Evolutionary conservation across 139 green algal genomes (phyloP).

Genomic region (Nannochloris sp.): DNA sequence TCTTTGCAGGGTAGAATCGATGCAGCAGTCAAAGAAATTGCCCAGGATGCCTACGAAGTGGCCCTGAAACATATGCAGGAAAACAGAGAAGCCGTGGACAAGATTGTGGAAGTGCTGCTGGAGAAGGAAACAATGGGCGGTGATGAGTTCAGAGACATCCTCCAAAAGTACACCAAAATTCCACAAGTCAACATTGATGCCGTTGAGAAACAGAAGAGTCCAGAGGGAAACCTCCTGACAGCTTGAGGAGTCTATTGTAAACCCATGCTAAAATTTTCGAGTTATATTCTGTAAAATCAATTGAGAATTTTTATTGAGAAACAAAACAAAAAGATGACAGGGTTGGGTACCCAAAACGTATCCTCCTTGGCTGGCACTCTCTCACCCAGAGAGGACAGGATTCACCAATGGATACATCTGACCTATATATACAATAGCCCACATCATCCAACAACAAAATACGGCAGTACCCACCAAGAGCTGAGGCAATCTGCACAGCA

Average conservation of each 20-base stretch:
- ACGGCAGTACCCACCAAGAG: constrained; percentile 35
- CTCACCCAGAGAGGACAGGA: constrained; percentile 36
- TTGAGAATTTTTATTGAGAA: neutral
- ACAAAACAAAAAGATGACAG: neutral
- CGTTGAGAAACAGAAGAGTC: constrained; percentile 21
- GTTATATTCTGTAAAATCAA: neutral
- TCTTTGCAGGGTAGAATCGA: constrained; percentile 92
- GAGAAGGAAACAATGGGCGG: constrained; percentile 94
- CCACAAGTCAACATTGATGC: constrained; percentile 72
- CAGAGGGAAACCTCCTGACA: constrained; percentile 9
- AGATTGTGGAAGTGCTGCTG: constrained; percentile 83
- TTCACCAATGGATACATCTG: constrained; percentile 64
- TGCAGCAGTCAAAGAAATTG: constrained; percentile 74
- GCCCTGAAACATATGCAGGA: constrained; percentile 74
- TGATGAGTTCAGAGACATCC: constrained; percentile 86
- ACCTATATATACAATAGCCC: constrained; percentile 65
- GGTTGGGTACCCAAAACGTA: neutral
- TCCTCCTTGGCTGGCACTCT: neutral
- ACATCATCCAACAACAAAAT: constrained; percentile 52
- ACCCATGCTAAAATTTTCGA: constrained; percentile 4
- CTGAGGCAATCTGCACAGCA: constrained; percentile 35
- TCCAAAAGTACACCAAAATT: constrained; percentile 61
- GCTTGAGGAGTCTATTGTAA: constrained; percentile 2
- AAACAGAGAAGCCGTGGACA: constrained; percentile 90
- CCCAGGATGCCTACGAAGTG: constrained; percentile 58